These are phyloP conservation scores for Globisporangium megalacanthum DNA, from an alignment of 352 stramenopile genomes.

Conservation along the genomic window DNA sequence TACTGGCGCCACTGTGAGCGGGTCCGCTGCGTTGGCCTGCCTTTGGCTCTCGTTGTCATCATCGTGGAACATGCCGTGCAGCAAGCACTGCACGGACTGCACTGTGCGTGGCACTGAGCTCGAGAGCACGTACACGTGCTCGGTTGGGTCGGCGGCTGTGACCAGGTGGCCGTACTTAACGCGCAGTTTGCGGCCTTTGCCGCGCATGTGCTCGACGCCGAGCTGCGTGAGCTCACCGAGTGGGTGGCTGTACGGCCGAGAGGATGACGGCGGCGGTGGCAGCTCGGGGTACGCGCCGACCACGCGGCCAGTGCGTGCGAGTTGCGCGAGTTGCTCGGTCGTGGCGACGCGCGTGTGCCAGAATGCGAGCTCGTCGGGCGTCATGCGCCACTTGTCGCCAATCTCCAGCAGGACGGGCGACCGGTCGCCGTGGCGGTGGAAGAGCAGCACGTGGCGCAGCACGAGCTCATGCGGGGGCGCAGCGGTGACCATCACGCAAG, in stretches of 20 bases:
- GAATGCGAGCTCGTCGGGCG: slow-evolving; percentile 48
- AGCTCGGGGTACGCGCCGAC: slow-evolving; percentile 41
- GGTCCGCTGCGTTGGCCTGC: too few relatives aligned
- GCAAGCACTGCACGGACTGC: slow-evolving; percentile 69
- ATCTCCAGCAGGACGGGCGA: slow-evolving; percentile 63
- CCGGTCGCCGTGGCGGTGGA: slow-evolving; percentile 79
- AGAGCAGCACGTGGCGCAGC: slow-evolving; percentile 69
- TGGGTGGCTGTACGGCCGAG: slow-evolving; percentile 33
- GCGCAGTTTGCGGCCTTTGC: slow-evolving; percentile 43
- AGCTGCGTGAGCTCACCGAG: slow-evolving; percentile 58
- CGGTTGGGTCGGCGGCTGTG: slow-evolving; percentile 18
- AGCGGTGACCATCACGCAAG: background rate
- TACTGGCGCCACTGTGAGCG: background rate
- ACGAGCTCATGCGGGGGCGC: slow-evolving; percentile 23
- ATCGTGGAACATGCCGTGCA: slow-evolving; percentile 66
- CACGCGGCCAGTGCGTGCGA: slow-evolving; percentile 39
- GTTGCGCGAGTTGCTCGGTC: slow-evolving; percentile 32
- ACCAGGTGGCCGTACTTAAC: slow-evolving; percentile 45
- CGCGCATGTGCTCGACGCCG: slow-evolving; percentile 66
- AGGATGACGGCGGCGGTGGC: slow-evolving; percentile 35
- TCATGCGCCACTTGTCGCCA: slow-evolving; percentile 44
- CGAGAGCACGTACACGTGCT: slow-evolving; percentile 72
- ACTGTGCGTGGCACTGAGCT: slow-evolving; percentile 72
- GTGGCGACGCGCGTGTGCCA: slow-evolving; percentile 58
- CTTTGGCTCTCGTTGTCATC: slow-evolving; percentile 7